phyloP scores from a whole-genome alignment of 495 filamentous ascomycete genomes.

The Hyaloscypha variabilis region DNA sequence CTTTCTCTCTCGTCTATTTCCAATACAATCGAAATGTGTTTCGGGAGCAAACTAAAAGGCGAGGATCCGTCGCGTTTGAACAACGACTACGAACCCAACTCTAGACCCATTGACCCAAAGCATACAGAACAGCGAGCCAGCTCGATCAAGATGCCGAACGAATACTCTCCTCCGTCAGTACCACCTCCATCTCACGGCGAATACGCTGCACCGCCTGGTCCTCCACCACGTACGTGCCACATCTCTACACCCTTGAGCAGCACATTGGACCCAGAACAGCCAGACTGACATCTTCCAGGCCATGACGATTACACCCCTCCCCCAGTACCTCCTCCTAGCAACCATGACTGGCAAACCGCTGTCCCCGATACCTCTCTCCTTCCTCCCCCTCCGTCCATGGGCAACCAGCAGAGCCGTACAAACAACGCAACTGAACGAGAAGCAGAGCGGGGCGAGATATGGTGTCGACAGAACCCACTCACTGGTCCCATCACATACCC shows the following conservation, averaged over 20 bases:
- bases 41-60: slow-evolving; percentile 27
- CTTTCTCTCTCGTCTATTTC: neutral
- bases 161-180: slow-evolving; percentile 35
- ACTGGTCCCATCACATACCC: slow-evolving; percentile 54
- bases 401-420: slow-evolving; percentile 65
- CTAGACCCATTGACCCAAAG: slow-evolving; percentile 20
- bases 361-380: slow-evolving; percentile 80
- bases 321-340: slow-evolving; percentile 37
- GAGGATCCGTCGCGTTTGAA: slow-evolving; percentile 19
- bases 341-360: slow-evolving; percentile 76
- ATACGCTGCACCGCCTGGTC: slow-evolving; percentile 27
- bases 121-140: neutral
- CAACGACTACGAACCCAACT: slow-evolving; percentile 13
- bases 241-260: neutral
- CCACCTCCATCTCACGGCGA: slow-evolving; percentile 17
- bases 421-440: slow-evolving; percentile 74
- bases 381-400: slow-evolving; percentile 77
- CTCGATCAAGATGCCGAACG: slow-evolving; percentile 26
- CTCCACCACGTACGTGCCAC: slow-evolving; percentile 19
- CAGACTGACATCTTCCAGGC: neutral
- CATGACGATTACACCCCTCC: slow-evolving; percentile 38
- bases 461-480: slow-evolving; percentile 68
- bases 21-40: slow-evolving; percentile 20
- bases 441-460: slow-evolving; percentile 72
- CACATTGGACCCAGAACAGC: no score